Evolutionary conservation across 1,284 basidiomycete genomes (phyloP).

Genomic region (Somion occarium): DNA sequence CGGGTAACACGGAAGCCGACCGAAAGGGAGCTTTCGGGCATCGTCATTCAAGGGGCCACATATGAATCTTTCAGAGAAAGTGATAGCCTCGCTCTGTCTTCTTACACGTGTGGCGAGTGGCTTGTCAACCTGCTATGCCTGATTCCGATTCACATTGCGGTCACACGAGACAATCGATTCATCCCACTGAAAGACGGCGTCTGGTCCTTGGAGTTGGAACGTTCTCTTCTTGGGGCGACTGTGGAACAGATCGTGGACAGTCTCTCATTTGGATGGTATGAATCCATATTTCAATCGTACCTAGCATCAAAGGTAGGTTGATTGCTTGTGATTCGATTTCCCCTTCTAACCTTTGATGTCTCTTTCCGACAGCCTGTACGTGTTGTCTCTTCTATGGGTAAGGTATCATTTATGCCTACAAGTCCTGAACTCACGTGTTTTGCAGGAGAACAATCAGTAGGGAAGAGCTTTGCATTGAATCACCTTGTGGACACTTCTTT

Average conservation of each 20-base stretch:
- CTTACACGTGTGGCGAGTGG: slow-evolving; percentile 54
- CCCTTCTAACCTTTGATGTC: neutral
- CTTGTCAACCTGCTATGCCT: slow-evolving; percentile 55
- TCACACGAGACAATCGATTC: slow-evolving; percentile 55
- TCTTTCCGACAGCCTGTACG: slow-evolving; percentile 44
- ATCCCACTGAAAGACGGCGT: slow-evolving; percentile 58
- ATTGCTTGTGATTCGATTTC: neutral
- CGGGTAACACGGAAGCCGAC: slow-evolving; percentile 46
- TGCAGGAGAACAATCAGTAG: slow-evolving; percentile 54
- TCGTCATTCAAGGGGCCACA: slow-evolving; percentile 28
- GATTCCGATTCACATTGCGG: slow-evolving; percentile 59
- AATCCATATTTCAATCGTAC: slow-evolving; percentile 59
- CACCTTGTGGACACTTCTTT: slow-evolving; percentile 63
- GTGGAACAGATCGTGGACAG: slow-evolving; percentile 52
- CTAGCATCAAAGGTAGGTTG: slow-evolving; percentile 48
- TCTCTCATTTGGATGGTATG: slow-evolving; percentile 62
- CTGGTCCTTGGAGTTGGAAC: slow-evolving; percentile 43
- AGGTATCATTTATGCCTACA: slow-evolving; percentile 8
- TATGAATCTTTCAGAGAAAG: slow-evolving; percentile 12
- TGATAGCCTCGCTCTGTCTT: slow-evolving; percentile 24
- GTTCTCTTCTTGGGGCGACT: slow-evolving; percentile 50
- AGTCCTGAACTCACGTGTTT: neutral
- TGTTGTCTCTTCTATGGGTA: slow-evolving; percentile 63
- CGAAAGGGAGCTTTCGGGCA: slow-evolving; percentile 35
- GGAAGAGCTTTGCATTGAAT: slow-evolving; percentile 58